Percentiles rank a stretch among this genome's conserved stretches.
Evolutionary conservation across 352 stramenopile genomes (phyloP).

Genomic region (Globisporangium mamillatum): DNA sequence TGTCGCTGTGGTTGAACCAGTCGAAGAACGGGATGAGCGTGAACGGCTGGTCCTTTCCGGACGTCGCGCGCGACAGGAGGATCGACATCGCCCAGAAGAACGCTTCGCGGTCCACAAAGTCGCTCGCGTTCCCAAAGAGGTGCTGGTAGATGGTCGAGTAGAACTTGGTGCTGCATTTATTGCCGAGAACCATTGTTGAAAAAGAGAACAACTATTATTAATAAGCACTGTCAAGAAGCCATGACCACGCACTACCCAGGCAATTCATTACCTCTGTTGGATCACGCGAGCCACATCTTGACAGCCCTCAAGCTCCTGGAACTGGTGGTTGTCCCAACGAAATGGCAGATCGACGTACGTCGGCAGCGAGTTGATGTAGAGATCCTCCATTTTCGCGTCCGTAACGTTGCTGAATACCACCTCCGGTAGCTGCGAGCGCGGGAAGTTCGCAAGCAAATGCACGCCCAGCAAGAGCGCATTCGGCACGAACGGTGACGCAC

Average conservation of each 20-base stretch:
- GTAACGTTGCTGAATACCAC: constrained; percentile 18
- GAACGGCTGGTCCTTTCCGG: constrained; percentile 70
- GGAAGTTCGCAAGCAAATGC: constrained; percentile 66
- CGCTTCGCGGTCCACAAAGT: constrained; percentile 48
- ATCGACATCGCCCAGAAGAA: constrained; percentile 84
- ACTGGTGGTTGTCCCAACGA: constrained; percentile 61
- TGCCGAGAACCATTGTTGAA: background rate
- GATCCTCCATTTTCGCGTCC: constrained; percentile 29
- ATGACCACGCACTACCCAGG: constrained; percentile 2
- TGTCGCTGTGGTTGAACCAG: constrained; percentile 79
- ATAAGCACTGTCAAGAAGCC: constrained; percentile 7
- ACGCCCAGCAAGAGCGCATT: constrained; percentile 65
- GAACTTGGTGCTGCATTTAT: constrained; percentile 41
- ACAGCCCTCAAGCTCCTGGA: constrained; percentile 62
- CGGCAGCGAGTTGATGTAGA: constrained; percentile 63
- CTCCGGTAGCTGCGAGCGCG: constrained; percentile 25
- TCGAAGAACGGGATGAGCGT: constrained; percentile 84
- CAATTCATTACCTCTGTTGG: constrained; percentile 44
- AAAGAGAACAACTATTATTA: background rate
- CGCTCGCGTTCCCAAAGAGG: constrained; percentile 55
- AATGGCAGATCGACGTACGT: constrained; percentile 60
- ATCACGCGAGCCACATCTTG: constrained; percentile 54
- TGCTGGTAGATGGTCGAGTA: constrained; percentile 72
- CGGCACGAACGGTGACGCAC: constrained; percentile 44
- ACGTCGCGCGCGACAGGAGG: constrained; percentile 79